Percentiles rank a stretch among this genome's conserved stretches.
Evolutionary conservation across 768 basidiomycete genomes (phyloP).

Genomic region (Tricholoma terreum): DNA sequence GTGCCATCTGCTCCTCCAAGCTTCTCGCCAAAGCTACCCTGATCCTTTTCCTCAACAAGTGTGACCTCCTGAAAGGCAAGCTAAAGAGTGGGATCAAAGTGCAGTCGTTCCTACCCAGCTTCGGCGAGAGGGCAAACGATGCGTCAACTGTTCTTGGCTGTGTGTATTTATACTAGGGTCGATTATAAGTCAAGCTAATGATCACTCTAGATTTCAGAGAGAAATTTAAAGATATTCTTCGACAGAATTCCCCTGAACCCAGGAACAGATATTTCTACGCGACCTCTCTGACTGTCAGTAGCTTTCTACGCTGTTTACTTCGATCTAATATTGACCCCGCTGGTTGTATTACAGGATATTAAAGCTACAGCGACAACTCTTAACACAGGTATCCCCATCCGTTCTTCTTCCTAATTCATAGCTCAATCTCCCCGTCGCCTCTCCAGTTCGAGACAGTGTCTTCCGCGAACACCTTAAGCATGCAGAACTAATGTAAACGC

Average conservation of each 20-base stretch:
- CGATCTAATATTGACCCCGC: not conserved
- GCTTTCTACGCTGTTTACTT: not conserved
- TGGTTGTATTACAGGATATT: constrained; percentile 42
- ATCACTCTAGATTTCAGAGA: constrained; percentile 29
- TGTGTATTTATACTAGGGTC: constrained; percentile 27
- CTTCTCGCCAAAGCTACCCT: constrained; percentile 60
- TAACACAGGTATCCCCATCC: constrained; percentile 35
- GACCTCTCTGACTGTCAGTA: constrained; percentile 57
- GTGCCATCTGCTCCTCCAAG: constrained; percentile 53
- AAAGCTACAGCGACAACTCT: constrained; percentile 52
- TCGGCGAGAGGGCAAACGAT: constrained; percentile 62
- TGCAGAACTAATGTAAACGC: constrained; percentile 39
- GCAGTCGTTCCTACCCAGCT: constrained; percentile 56
- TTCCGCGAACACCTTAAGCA: constrained; percentile 47
- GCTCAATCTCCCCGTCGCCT: not conserved
- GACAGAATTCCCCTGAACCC: constrained; percentile 46
- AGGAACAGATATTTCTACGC: constrained; percentile 55
- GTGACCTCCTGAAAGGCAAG: constrained; percentile 55
- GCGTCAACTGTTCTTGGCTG: constrained; percentile 51
- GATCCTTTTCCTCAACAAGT: constrained; percentile 74
- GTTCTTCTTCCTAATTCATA: not conserved
- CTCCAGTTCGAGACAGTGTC: constrained; percentile 51
- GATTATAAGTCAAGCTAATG: not conserved
- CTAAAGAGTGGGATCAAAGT: constrained; percentile 46
- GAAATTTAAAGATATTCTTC: constrained; percentile 51